Percentiles rank a stretch among this genome's conserved stretches.
Conservation (phyloP, 1,284 basidiomycete genomes). For the Flammula alnicola region DNA sequence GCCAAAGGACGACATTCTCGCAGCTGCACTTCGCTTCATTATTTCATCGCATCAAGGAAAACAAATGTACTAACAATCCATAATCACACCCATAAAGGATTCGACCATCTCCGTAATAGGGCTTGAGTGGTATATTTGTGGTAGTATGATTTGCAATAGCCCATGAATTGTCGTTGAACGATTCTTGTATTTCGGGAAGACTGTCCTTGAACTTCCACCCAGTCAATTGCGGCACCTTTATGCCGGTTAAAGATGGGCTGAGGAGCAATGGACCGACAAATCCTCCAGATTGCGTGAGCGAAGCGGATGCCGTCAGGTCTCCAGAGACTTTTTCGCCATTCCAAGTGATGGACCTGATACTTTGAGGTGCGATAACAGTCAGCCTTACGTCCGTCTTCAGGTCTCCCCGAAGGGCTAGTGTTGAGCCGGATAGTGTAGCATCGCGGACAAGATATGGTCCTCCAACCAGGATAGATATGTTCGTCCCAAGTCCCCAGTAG, state of each 20-base stretch:
- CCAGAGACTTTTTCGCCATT: conserved; percentile 59
- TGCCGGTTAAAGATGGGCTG: conserved; percentile 25
- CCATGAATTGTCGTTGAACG: conserved; percentile 69
- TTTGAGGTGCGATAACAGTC: conserved; percentile 56
- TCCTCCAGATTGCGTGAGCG: conserved; percentile 40
- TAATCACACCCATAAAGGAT: conserved; percentile 83
- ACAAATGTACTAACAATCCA: conserved; percentile 63
- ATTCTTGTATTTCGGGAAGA: conserved; percentile 64
- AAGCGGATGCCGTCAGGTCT: conserved; percentile 33
- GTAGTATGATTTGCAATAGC: conserved; percentile 64
- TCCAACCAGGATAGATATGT: conserved; percentile 55
- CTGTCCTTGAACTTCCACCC: conserved; percentile 76
- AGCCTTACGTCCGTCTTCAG: conserved; percentile 47
- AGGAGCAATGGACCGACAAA: conserved; percentile 40
- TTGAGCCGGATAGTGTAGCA: conserved; percentile 42
- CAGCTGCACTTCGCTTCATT: conserved; percentile 49
- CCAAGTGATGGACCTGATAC: conserved; percentile 64
- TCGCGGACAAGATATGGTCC: conserved; percentile 62
- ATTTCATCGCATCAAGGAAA: neutral
- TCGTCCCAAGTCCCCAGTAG: conserved; percentile 57
- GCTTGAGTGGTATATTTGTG: conserved; percentile 72
- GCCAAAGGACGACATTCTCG: conserved; percentile 79
- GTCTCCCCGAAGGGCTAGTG: conserved; percentile 51
- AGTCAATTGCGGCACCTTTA: conserved; percentile 44
- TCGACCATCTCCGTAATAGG: conserved; percentile 72